Evolutionary conservation across 2,329 filamentous ascomycete genomes (phyloP), one percentile per base, ranked within the genome.

Genomic region (Penicillium sp.): DNA sequence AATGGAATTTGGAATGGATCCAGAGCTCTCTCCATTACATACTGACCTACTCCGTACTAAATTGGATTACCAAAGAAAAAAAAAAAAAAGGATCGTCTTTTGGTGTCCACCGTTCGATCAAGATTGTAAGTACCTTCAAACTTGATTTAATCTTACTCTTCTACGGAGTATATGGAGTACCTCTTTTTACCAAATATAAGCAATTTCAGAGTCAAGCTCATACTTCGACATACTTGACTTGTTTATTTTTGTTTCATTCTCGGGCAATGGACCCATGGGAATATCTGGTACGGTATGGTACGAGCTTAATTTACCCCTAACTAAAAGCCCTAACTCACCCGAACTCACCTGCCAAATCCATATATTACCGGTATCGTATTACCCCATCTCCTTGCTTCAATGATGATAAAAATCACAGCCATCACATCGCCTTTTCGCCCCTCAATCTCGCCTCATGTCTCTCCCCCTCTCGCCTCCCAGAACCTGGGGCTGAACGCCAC

Each of bases 401-500:
- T 18, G 34, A 27, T 8, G 24, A 27, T 41, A 42, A 39, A 45
- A 50, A 38, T 9, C 2, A 46, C 3, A 31, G 38, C 16, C n/a
- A 39, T 49, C 40, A 49, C 40, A 39, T 36, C 8, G 5, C 41
- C 45, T 16, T 4, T 8, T 27, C 24, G 14, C 36, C 38, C 9
- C 22, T 54, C 18, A 18, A 18, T 49, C 46, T 39, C 45, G 39
- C 36, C 48, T 54, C 41, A 46, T n/a, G 14, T 27, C 21, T 21
- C 40, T 6, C 24, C n/a, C n/a, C n/a, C 24, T 47, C 45, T 47
- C 32, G 48, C 43, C 39, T 52, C 38, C 38, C 18, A 18, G 60
- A 55, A 57, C 50, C 55, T 58, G 58, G 52, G 60, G 58, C 61
- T 58, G 60, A 61, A 50, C 54, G 58, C 61, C 60, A 62, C 55